Conservation (phyloP, 164 flowering plant species). For the Stephania cephalantha region DNA sequence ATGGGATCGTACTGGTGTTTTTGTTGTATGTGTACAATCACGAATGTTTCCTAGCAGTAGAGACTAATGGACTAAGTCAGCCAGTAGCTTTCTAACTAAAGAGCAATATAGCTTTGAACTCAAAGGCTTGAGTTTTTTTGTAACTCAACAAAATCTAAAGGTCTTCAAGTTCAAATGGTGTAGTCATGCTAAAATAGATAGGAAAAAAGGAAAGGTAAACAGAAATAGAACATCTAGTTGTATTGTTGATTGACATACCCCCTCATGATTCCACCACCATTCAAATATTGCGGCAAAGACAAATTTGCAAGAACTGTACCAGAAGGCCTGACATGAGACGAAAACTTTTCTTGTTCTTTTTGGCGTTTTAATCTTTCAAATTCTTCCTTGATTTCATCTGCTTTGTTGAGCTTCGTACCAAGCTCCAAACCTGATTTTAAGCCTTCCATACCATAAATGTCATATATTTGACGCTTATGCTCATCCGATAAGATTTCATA, state of each 20-base stretch:
- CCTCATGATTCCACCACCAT: conserved; percentile 71
- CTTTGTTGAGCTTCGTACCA: conserved; percentile 69
- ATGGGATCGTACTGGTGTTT: too few relatives aligned
- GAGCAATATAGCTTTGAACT: too few relatives aligned
- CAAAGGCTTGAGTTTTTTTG: too few relatives aligned
- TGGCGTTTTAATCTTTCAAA: conserved; percentile 60
- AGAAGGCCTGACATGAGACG: conserved; percentile 56
- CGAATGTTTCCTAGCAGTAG: too few relatives aligned
- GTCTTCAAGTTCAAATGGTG: too few relatives aligned
- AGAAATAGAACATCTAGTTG: neutral
- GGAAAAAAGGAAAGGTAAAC: neutral
- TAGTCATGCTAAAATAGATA: neutral
- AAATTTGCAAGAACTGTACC: conserved; percentile 63
- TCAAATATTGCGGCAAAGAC: conserved; percentile 70
- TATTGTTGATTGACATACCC: conserved; percentile 43
- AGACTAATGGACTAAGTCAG: too few relatives aligned
- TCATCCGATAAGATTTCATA: conserved; percentile 85
- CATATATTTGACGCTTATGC: conserved; percentile 75
- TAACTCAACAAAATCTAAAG: too few relatives aligned
- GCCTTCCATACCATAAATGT: conserved; percentile 98
- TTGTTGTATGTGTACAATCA: too few relatives aligned
- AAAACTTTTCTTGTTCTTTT: conserved; percentile 61
- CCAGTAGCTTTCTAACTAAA: too few relatives aligned
- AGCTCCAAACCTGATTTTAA: conserved; percentile 85
- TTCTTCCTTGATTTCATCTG: conserved; percentile 80